Percentiles rank a stretch among this genome's conserved stretches.
Evolutionary conservation across 2,329 filamentous ascomycete genomes (phyloP).

Genomic region (Neoscytalidium dimidiatum): DNA sequence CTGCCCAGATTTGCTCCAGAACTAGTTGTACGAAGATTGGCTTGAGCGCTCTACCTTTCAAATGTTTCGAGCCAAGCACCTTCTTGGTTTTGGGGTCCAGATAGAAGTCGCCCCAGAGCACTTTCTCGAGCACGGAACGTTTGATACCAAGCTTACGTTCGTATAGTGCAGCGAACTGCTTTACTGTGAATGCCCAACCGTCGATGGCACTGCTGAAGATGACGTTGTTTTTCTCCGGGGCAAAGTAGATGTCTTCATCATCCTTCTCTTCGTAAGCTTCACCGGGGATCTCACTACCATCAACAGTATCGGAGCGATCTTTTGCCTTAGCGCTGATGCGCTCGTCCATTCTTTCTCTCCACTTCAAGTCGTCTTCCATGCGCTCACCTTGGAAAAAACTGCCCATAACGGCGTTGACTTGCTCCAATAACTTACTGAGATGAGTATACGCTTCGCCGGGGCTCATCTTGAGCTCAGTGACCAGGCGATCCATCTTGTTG

Average conservation of each 20-base stretch:
- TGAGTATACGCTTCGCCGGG: slow-evolving; percentile 87
- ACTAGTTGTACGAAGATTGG: slow-evolving; percentile 98
- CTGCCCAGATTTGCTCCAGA: slow-evolving; percentile 92
- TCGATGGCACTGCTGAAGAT: slow-evolving; percentile 98
- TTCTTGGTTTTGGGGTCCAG: slow-evolving; percentile 96
- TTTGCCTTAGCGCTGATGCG: slow-evolving; percentile 71
- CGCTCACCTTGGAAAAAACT: slow-evolving; percentile 97
- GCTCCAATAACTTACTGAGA: slow-evolving; percentile 84
- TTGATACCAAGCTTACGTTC: slow-evolving; percentile 98
- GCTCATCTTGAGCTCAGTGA: slow-evolving; percentile 94
- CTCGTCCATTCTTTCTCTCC: slow-evolving; percentile 91
- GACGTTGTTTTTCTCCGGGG: slow-evolving; percentile 97
- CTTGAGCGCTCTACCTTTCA: slow-evolving; percentile 88
- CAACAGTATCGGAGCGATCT: slow-evolving; percentile 48
- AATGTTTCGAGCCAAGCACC: slow-evolving; percentile 83
- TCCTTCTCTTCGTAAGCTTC: slow-evolving; percentile 80
- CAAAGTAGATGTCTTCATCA: slow-evolving; percentile 97
- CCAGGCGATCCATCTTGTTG: slow-evolving; percentile 95
- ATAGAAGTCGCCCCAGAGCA: slow-evolving; percentile 96
- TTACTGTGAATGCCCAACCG: slow-evolving; percentile 97
- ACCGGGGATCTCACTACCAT: slow-evolving; percentile 48
- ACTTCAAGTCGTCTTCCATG: slow-evolving; percentile 97
- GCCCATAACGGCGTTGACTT: slow-evolving; percentile 95
- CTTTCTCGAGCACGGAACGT: slow-evolving; percentile 81
- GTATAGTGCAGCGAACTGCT: slow-evolving; percentile 90